Conservation (phyloP, 2,329 filamentous ascomycete genomes). For the Ophidiomyces ophidiicola region DNA sequence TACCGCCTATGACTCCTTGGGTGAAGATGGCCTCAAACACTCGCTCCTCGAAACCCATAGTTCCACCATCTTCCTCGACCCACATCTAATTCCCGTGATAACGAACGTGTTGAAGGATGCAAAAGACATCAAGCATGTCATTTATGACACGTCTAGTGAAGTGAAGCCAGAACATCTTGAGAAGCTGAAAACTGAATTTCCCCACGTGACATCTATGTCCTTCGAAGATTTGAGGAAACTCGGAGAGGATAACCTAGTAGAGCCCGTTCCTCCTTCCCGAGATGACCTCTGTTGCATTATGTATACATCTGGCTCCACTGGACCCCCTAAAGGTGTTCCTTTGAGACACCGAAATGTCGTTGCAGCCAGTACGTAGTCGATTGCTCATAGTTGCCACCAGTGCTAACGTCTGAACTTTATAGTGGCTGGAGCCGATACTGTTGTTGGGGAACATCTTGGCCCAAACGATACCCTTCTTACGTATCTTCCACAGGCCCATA, state of each 20-base stretch:
- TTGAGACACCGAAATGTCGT: constrained; percentile 68
- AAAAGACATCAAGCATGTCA: constrained; percentile 40
- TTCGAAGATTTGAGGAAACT: constrained; percentile 41
- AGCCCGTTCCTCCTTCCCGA: constrained; percentile 55
- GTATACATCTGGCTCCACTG: constrained; percentile 75
- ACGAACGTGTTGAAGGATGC: constrained; percentile 42
- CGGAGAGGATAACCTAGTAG: constrained; percentile 51
- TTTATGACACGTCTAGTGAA: constrained; percentile 43
- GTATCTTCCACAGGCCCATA: constrained; percentile 89
- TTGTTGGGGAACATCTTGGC: constrained; percentile 66
- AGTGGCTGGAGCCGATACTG: constrained; percentile 69
- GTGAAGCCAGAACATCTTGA: constrained; percentile 39
- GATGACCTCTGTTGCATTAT: constrained; percentile 65
- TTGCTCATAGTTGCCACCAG: background rate
- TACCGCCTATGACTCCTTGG: constrained; percentile 37
- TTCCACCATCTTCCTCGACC: constrained; percentile 26
- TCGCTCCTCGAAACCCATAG: constrained; percentile 25
- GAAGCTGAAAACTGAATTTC: constrained; percentile 39
- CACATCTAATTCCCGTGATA: constrained; percentile 35
- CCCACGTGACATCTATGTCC: constrained; percentile 39
- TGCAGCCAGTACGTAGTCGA: constrained; percentile 51
- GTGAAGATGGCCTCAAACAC: constrained; percentile 26
- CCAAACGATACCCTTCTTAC: constrained; percentile 70
- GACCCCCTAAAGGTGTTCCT: constrained; percentile 71
- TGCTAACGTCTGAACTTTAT: constrained; percentile 15